Evolutionary conservation across 164 flowering plant genomes (phyloP).

Genomic region (Aristolochia californica): DNA sequence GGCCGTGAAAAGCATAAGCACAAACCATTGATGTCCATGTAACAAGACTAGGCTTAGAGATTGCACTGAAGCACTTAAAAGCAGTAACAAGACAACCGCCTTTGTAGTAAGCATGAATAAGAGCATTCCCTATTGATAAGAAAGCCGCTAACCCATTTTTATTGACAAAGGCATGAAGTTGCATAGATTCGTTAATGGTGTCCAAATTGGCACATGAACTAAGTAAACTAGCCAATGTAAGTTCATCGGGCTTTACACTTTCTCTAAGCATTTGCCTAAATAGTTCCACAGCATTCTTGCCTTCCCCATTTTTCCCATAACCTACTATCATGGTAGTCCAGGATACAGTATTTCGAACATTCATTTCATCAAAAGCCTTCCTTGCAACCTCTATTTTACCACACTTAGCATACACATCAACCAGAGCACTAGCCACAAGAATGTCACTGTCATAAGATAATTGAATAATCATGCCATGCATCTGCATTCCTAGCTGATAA

Average conservation of each 20-base stretch:
- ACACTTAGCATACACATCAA: conserved; percentile 56
- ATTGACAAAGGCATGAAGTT: conserved; percentile 32
- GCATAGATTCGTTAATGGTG: conserved; percentile 26
- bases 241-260: conserved; percentile 40
- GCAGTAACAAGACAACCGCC: conserved; percentile 39
- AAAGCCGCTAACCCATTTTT: conserved; percentile 31
- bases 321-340: conserved; percentile 71
- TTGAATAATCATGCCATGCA: conserved; percentile 37
- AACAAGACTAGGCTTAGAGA: conserved; percentile 33
- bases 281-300: conserved; percentile 40
- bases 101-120: conserved; percentile 51
- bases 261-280: conserved; percentile 32
- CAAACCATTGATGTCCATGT: conserved; percentile 55
- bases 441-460: conserved; percentile 33
- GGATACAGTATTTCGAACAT: conserved; percentile 33
- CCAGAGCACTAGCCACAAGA: conserved; percentile 42
- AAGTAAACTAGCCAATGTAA: conserved; percentile 46
- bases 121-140: conserved; percentile 36
- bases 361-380: conserved; percentile 43
- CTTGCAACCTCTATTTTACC: conserved; percentile 32
- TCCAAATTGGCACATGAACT: conserved; percentile 52
- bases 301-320: conserved; percentile 47
- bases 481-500: conserved; percentile 32
- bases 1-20: conserved; percentile 52
- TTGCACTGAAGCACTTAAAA: conserved; percentile 23